phyloP scores from a whole-genome alignment of 257 asterid genomes.

The Primulina eburnea region DNA sequence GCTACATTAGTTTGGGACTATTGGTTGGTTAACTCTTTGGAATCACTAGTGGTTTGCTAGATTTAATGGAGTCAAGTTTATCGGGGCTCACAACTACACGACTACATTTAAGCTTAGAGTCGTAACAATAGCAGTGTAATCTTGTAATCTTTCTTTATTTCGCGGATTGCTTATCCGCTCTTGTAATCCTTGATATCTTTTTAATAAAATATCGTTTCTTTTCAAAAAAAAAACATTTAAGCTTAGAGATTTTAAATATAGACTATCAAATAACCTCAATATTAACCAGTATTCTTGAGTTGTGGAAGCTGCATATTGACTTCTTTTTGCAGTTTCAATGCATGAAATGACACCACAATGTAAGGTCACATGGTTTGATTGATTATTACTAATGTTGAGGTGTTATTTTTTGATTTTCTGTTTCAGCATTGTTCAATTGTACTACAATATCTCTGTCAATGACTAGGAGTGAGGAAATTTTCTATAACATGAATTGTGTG shows the following conservation, averaged over 20 bases:
- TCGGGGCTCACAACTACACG: not conserved
- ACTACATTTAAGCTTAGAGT: not conserved
- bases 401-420: not conserved
- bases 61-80: not conserved
- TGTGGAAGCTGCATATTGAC: constrained; percentile 2
- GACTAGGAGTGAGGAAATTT: not conserved
- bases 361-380: not conserved
- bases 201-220: too few species aligned
- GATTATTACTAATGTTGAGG: not conserved
- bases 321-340: constrained; percentile 2
- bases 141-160: too few species aligned
- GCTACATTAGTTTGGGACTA: not conserved
- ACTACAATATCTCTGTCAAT: not conserved
- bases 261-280: not conserved
- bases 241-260: not conserved
- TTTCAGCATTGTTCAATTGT: not conserved
- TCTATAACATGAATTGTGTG: not conserved
- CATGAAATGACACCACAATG: not conserved
- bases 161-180: too few species aligned
- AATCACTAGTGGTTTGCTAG: not conserved
- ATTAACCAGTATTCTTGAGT: not conserved
- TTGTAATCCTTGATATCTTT: too few species aligned
- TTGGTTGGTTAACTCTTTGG: not conserved
- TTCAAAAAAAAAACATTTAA: too few species aligned
- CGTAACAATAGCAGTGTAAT: too few species aligned